Evolutionary conservation across 768 basidiomycete genomes (phyloP), one percentile per base, ranked within the genome.

Genomic region (Xanthoconium purpureum): DNA sequence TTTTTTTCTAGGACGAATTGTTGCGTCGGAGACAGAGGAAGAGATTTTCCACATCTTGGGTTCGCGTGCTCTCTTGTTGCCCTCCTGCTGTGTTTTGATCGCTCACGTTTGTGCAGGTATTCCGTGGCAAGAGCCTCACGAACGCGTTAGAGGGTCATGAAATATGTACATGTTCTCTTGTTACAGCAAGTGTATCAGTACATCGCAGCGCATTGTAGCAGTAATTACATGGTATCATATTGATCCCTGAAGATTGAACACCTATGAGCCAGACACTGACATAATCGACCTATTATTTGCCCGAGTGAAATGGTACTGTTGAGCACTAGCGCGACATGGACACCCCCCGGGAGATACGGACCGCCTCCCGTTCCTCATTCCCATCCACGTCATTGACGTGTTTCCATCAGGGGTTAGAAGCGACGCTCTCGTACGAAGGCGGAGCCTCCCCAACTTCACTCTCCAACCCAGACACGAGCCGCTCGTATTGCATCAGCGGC

Each of bases 391-490:
- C 20, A 15, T 17, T 4, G 17, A 24, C 29, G 10, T 24, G 35
- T n/a, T 46, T 65, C 24, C 24, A 24, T 24, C 36, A 54, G 11
- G 36, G 3, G 1, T 40, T 24, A n/a, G 53, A 47, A 35, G 57
- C 20, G 20, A 70, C 52, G 33, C 67, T 73, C 47, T 71, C 70
- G 43, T 71, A 71, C n/a, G 70, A 64, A 5, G 95, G 95, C 4
- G 95, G 95, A 6, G 83, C 83, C 66, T 97, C 94, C 4, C 95
- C 94, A 9, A 76, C 76, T 63, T 89, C 87, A 36, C 81, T 88
- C 68, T 90, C 91, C 68, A 88, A 84, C n/a, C 95, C 95, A 1
- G 89, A 84, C 47, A 97, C 80, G 18, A 98, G 80, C 37, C 90
- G 79, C 66, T 94, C 93, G 67, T 89, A 96, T 56, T 83, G 82